Conservation (phyloP, 108 stramenopile species). For the Craspedostauros australis region DNA sequence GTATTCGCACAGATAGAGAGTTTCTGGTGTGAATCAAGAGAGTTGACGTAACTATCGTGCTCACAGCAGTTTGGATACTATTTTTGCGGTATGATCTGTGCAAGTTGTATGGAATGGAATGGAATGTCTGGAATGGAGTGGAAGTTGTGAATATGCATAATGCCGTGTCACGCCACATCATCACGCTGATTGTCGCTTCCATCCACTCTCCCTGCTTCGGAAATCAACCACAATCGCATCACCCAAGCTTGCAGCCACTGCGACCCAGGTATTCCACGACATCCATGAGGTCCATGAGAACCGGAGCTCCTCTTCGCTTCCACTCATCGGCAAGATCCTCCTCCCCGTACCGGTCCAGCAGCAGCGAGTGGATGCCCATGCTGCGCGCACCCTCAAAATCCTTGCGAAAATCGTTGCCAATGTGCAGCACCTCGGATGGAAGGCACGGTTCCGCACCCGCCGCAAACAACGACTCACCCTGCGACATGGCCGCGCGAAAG, state of each 20-base stretch:
- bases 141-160: too few relatives aligned
- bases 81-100: too few relatives aligned
- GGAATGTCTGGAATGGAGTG: too few relatives aligned
- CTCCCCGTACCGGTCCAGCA: slow-evolving; percentile 60
- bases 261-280: slow-evolving; percentile 57
- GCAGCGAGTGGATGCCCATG: slow-evolving; percentile 52
- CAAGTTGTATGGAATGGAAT: too few relatives aligned
- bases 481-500: slow-evolving; percentile 41
- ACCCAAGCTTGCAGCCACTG: slow-evolving; percentile 28
- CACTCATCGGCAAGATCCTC: slow-evolving; percentile 47
- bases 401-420: slow-evolving; percentile 57
- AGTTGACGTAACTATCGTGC: too few relatives aligned
- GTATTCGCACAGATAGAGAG: too few relatives aligned
- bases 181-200: too few relatives aligned
- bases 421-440: slow-evolving; percentile 41
- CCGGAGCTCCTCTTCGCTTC: slow-evolving; percentile 53
- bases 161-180: too few relatives aligned
- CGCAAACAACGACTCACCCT: slow-evolving; percentile 37
- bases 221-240: too few relatives aligned
- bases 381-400: slow-evolving; percentile 62
- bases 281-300: slow-evolving; percentile 66
- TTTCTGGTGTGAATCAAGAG: too few relatives aligned
- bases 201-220: too few relatives aligned
- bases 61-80: too few relatives aligned
- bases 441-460: slow-evolving; percentile 5